Evolutionary conservation across 768 basidiomycete species (phyloP), one percentile per base, ranked within the genome.

Genomic region (Russula abietina): DNA sequence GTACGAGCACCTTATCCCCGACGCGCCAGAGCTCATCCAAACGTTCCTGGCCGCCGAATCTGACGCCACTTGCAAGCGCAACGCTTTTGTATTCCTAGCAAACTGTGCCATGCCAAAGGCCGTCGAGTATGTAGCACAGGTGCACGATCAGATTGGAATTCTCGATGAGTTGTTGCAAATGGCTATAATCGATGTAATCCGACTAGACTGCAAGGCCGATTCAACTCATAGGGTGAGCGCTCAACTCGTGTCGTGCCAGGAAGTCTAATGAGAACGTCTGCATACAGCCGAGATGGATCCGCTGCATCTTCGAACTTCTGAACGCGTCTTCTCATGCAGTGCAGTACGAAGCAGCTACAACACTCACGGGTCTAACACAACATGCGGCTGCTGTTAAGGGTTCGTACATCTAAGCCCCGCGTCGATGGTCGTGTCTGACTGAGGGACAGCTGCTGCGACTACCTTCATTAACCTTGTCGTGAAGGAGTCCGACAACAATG

Each of bases 401-500:
- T 92, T 39, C 26, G 75, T 57, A 28, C 9, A 46, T 38, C 30
- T 48, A n/a, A 30, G n/a, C 24, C 22, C 14, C 9, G 30, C 43
- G 4, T 58, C 46, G 22, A 39, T 30, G 43, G 8, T 41, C 39
- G 17, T 48, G 46, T 43, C 48, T 48, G 26, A 53, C 45, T 22
- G 4, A 19, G 26, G 17, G 16, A 41, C 62, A 96, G 95, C 96
- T 65, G 90, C 94, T 53, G 95, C 94, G 4, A 83, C 87, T 10
- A 89, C 84, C 67, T 86, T 96, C 66, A 91, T 97, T 69, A 89
- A 84, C 67, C 84, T 98, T 51, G 87, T 94, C 63, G 80, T 89
- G 73, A 96, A 95, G 76, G 96, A 98, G 75, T 93, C 94, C 1
- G 96, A 98, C 77, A 99, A 98, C 76, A 99, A 99, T 69, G 96